Conservation (phyloP, 352 stramenopile species). For the Phytophthora pini region DNA sequence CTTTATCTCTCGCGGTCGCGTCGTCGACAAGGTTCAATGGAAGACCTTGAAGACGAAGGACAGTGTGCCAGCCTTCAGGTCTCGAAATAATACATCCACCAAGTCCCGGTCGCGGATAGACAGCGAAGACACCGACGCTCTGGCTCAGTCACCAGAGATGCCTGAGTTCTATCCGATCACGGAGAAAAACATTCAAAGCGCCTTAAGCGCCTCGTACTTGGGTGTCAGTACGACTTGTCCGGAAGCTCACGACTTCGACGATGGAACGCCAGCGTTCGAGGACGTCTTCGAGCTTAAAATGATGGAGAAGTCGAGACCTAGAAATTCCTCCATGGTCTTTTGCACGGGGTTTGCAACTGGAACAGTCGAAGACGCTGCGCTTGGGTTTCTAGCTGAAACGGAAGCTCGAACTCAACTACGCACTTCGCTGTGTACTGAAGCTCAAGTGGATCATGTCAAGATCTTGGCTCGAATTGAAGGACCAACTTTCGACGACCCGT, state of each 20-base stretch:
- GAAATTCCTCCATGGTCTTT: constrained; percentile 30
- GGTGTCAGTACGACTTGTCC: constrained; percentile 19
- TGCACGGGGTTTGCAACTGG: constrained; percentile 37
- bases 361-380: constrained; percentile 43
- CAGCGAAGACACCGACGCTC: constrained; percentile 25
- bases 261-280: constrained; percentile 11
- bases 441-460: constrained; percentile 22
- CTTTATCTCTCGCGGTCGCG: constrained; percentile 43
- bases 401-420: constrained; percentile 36
- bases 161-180: constrained; percentile 30
- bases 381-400: constrained; percentile 42
- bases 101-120: constrained; percentile 10
- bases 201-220: constrained; percentile 15
- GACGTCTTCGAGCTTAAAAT: constrained; percentile 25
- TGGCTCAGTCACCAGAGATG: constrained; percentile 27
- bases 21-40: constrained; percentile 46
- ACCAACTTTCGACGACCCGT: constrained; percentile 44
- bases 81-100: constrained; percentile 16
- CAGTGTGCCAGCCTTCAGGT: constrained; percentile 47
- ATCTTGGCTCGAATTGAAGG: constrained; percentile 41
- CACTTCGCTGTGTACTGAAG: constrained; percentile 28
- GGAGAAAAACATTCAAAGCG: constrained; percentile 16
- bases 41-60: constrained; percentile 52
- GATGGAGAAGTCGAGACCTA: constrained; percentile 28
- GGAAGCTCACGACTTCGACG: constrained; percentile 18